These are phyloP conservation scores for Plasmodium chabaudi DNA, from an alignment of 169 alveolate genomes.

Conservation along the genomic window DNA sequence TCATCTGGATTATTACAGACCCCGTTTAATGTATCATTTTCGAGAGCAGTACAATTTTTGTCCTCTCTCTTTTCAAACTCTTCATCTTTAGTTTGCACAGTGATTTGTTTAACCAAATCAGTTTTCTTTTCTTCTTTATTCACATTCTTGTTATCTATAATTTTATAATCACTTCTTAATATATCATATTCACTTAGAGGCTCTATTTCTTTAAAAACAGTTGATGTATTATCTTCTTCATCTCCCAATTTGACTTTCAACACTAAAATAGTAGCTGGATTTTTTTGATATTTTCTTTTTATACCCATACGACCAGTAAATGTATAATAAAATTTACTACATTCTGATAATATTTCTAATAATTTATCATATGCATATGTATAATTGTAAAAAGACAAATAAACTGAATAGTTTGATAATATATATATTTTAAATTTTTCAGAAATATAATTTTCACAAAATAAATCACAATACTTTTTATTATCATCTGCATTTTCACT, in stretches of 20 bases:
- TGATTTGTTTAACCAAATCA: conserved; percentile 6
- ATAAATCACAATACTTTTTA: conserved; percentile 32
- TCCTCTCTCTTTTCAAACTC: background rate
- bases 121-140: background rate
- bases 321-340: conserved; percentile 75
- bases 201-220: conserved; percentile 45
- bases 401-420: conserved; percentile 78
- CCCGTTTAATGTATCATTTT: background rate
- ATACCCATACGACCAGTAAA: conserved; percentile 87
- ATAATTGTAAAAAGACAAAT: conserved; percentile 80
- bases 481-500: conserved; percentile 11
- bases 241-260: conserved; percentile 59
- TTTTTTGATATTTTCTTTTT: conserved; percentile 80
- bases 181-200: conserved; percentile 73
- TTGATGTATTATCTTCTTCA: conserved; percentile 61
- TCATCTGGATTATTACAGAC: background rate
- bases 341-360: conserved; percentile 43
- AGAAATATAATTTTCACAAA: conserved; percentile 54
- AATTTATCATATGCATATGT: conserved; percentile 72
- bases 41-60: background rate
- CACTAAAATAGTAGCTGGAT: conserved; percentile 81
- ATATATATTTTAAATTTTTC: conserved; percentile 72
- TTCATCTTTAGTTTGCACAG: background rate
- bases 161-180: conserved; percentile 50
- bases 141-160: conserved; percentile 2